Percentiles rank a stretch among this genome's conserved stretches.
phyloP scores from a whole-genome alignment of 768 basidiomycete species.

The Coprinellus micaceus region DNA sequence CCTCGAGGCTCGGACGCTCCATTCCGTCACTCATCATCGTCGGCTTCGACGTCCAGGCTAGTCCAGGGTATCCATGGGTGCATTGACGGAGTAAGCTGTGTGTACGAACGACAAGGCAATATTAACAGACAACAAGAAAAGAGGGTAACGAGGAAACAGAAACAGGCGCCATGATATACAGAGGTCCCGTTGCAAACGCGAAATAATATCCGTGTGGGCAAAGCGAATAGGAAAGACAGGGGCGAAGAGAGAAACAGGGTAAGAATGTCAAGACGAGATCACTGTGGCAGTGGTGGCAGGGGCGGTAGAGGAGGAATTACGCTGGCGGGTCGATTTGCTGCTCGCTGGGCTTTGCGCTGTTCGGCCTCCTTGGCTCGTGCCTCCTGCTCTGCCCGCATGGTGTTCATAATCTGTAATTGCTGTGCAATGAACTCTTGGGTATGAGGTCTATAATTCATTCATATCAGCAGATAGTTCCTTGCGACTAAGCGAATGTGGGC shows the following conservation, averaged over 20 bases:
- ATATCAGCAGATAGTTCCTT: not conserved
- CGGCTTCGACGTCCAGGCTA: not conserved
- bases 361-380: conserved; percentile 60
- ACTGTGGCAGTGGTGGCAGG: conserved; percentile 23
- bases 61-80: not conserved
- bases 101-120: not conserved
- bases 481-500: not conserved
- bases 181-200: not conserved
- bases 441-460: conserved; percentile 48
- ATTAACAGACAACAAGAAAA: not conserved
- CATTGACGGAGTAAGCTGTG: not conserved
- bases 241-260: not conserved
- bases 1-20: not conserved
- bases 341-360: conserved; percentile 56
- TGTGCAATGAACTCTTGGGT: conserved; percentile 87
- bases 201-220: not conserved
- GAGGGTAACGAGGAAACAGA: not conserved
- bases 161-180: not conserved
- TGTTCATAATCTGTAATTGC: conserved; percentile 76
- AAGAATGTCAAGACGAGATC: not conserved
- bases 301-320: conserved; percentile 38
- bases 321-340: conserved; percentile 28
- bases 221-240: not conserved
- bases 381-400: conserved; percentile 83
- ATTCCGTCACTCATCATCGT: not conserved